Evolutionary conservation across 805 yeast species (phyloP).

Genomic region (Spathaspora arborariae): DNA sequence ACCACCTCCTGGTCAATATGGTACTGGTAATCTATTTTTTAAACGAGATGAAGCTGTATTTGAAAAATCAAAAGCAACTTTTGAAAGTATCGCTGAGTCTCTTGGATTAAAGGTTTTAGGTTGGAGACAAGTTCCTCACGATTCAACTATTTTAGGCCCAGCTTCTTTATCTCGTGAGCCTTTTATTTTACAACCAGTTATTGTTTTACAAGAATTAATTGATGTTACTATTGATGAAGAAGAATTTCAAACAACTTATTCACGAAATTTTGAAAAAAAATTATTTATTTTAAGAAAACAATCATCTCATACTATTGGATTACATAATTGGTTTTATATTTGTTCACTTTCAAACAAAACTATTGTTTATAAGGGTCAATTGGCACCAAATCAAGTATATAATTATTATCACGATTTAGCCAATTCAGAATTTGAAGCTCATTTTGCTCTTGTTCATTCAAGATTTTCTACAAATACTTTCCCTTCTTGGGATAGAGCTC

Average conservation of each 20-base stretch:
- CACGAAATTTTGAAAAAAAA: slow-evolving; percentile 72
- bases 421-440: slow-evolving; percentile 90
- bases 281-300: slow-evolving; percentile 85
- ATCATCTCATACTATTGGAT: slow-evolving; percentile 84
- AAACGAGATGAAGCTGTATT: slow-evolving; percentile 77
- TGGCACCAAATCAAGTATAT: slow-evolving; percentile 95
- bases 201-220: slow-evolving; percentile 50
- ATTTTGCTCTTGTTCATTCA: slow-evolving; percentile 94
- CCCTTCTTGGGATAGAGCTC: slow-evolving; percentile 99
- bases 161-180: slow-evolving; percentile 95
- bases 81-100: slow-evolving; percentile 73
- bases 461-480: slow-evolving; percentile 97
- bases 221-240: slow-evolving; percentile 36
- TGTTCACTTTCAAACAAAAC: slow-evolving; percentile 86
- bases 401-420: slow-evolving; percentile 89
- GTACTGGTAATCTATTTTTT: slow-evolving; percentile 92
- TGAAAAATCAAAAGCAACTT: slow-evolving; percentile 66
- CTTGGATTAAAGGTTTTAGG: slow-evolving; percentile 82
- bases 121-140: slow-evolving; percentile 95
- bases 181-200: slow-evolving; percentile 84
- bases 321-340: slow-evolving; percentile 96
- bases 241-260: slow-evolving; percentile 54
- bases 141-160: slow-evolving; percentile 90
- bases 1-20: slow-evolving; percentile 84
- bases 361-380: slow-evolving; percentile 96